Evolutionary conservation across 2,329 filamentous ascomycete genomes (phyloP), one percentile per base, ranked within the genome.

Genomic region (Colletotrichum lupini): DNA sequence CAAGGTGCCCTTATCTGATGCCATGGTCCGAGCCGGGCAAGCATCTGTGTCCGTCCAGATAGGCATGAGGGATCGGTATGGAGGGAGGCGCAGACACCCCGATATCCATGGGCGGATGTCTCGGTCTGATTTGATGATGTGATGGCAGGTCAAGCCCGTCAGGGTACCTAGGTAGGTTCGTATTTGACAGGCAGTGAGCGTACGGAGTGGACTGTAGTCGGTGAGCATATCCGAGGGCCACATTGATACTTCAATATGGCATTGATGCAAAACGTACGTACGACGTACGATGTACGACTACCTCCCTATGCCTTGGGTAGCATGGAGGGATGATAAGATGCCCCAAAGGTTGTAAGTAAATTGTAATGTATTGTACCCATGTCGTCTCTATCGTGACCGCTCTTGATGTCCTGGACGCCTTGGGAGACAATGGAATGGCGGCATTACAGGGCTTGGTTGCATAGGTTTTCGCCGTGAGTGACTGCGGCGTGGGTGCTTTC

Each of bases 1-100:
- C 70, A 60, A 73, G 69, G 58, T 59, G 52, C 37, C 32, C 42
- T 70, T 64, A 70, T 70, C 66, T 63, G 42, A 52, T 61, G 22
- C 28, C 37, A 65, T 68, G 35, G 24, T 28, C 32, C 49, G 49
- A 46, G 37, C 19, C 16, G 30, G n/a, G 22, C 22, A 65, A 16
- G 28, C 16, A 56, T 28, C 19, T 32, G n/a, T 30, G 16, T 42
- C 37, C 37, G 37, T 42, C 37, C 12, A 53, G 28, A 52, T 30
- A 56, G 35, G 22, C 37, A 28, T 58, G 24, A 26, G 24, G 32
- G 14, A 35, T 11, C 28, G 37, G 14, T 16, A 30, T 22, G 19
- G 42, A 26, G 30, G 7, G 16, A 32, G 5, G 53, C 28, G 26
- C 9, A 11, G 26, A 42, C 65, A 42, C 26, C 26, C 19, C 22